A percentile compares a stretch with the other conserved stretches of the same genome.
Evolutionary conservation across 2,329 filamentous ascomycete genomes (phyloP).

Genomic region (Didymosphaeria variabile): DNA sequence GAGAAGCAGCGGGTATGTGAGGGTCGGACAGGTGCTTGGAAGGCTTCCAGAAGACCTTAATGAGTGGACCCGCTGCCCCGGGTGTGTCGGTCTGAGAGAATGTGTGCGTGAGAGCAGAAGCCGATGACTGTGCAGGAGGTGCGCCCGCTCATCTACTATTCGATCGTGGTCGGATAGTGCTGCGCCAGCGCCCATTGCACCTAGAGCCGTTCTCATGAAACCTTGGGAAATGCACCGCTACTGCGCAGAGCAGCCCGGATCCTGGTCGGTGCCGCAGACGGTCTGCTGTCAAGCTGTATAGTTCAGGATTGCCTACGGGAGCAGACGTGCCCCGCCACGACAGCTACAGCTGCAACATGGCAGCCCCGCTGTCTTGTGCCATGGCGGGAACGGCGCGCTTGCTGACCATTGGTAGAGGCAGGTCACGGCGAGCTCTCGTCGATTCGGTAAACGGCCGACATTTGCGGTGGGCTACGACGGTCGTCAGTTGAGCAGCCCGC

Average conservation of each 20-base stretch:
- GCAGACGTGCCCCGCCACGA: neutral
- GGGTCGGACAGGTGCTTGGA: slow-evolving; percentile 8
- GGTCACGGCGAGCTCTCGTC: neutral
- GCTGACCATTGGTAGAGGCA: neutral
- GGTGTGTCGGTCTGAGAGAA: slow-evolving; percentile 18
- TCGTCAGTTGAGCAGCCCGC: neutral
- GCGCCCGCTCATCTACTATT: slow-evolving; percentile 3
- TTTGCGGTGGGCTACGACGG: neutral
- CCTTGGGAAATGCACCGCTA: slow-evolving; percentile 9
- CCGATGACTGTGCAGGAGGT: slow-evolving; percentile 19
- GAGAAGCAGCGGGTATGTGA: slow-evolving; percentile 13
- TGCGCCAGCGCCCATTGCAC: slow-evolving; percentile 10
- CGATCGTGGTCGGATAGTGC: slow-evolving; percentile 4
- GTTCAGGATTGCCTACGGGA: slow-evolving; percentile 8
- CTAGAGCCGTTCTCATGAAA: slow-evolving; percentile 13
- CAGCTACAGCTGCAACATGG: neutral
- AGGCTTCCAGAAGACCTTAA: slow-evolving; percentile 20
- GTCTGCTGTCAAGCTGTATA: slow-evolving; percentile 10
- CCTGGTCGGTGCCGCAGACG: slow-evolving; percentile 24
- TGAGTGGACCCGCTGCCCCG: slow-evolving; percentile 19
- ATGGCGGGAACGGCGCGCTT: neutral
- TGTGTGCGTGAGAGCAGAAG: slow-evolving; percentile 16
- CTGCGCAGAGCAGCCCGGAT: slow-evolving; percentile 11
- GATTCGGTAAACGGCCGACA: too few relatives aligned
- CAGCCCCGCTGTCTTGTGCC: neutral